These are phyloP conservation scores for Nakazawaea ernobii DNA, from an alignment of 805 yeast species.

Conservation along the genomic window DNA sequence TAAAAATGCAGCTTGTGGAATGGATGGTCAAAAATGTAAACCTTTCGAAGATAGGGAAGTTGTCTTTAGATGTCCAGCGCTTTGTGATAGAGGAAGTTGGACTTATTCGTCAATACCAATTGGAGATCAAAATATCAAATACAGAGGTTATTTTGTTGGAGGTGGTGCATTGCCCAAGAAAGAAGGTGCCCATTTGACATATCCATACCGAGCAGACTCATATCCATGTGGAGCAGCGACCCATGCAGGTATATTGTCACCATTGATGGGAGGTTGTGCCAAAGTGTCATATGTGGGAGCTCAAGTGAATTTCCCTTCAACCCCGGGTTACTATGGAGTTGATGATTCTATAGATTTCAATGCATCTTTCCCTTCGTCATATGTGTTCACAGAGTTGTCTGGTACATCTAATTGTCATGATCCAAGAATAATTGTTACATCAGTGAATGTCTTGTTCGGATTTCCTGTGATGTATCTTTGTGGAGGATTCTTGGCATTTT, in stretches of 20 bases:
- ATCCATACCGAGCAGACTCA: constrained; percentile 83
- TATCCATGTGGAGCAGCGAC: constrained; percentile 87
- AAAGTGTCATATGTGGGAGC: constrained; percentile 52
- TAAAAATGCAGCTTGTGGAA: constrained; percentile 70
- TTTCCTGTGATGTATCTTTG: constrained; percentile 51
- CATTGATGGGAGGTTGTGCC: constrained; percentile 76
- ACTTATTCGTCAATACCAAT: constrained; percentile 70
- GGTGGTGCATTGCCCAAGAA: constrained; percentile 44
- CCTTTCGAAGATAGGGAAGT: constrained; percentile 40
- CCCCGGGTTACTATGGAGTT: constrained; percentile 47
- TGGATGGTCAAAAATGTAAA: constrained; percentile 56
- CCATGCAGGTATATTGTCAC: constrained; percentile 76
- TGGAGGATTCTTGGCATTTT: constrained; percentile 44
- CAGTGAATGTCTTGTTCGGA: constrained; percentile 58
- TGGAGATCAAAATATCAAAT: constrained; percentile 63
- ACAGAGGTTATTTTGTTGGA: constrained; percentile 70
- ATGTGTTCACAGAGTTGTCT: constrained; percentile 38
- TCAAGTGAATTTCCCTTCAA: constrained; percentile 39
- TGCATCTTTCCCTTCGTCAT: constrained; percentile 74
- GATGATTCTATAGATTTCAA: constrained; percentile 53
- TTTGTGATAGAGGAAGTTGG: constrained; percentile 76
- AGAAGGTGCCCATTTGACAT: constrained; percentile 27
- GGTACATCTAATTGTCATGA: constrained; percentile 56
- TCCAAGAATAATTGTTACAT: constrained; percentile 52
- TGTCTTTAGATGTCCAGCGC: constrained; percentile 76